These are phyloP conservation scores for Colletotrichum sp. DNA, from an alignment of 2,329 filamentous ascomycete genomes.

Conservation along the genomic window DNA sequence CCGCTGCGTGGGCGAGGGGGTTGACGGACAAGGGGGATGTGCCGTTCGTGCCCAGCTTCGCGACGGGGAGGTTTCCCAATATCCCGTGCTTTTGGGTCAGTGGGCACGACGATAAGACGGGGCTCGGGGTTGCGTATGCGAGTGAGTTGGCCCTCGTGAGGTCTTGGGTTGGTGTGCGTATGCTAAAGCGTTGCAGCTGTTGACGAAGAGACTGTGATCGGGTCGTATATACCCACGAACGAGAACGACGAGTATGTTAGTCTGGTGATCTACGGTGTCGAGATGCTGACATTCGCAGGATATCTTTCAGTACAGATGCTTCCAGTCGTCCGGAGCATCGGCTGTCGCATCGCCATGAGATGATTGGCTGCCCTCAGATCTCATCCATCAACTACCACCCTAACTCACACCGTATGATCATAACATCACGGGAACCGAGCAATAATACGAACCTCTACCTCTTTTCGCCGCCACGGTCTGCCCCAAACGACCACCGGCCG, in stretches of 20 bases:
- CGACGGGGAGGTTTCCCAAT: slow-evolving; percentile 32
- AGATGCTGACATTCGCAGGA: background rate
- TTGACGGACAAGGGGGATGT: slow-evolving; percentile 45
- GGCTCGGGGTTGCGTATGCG: slow-evolving; percentile 47
- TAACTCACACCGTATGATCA: slow-evolving; percentile 44
- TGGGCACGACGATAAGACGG: slow-evolving; percentile 41
- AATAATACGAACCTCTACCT: slow-evolving; percentile 37
- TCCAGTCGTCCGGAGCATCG: slow-evolving; percentile 15
- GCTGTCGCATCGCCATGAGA: slow-evolving; percentile 31
- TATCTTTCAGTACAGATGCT: slow-evolving; percentile 11
- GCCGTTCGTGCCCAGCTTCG: slow-evolving; percentile 35
- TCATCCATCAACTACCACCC: slow-evolving; percentile 54
- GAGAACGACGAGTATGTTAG: slow-evolving; percentile 42
- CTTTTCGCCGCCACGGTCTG: slow-evolving; percentile 40
- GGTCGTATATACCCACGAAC: slow-evolving; percentile 49
- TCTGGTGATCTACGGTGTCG: too few relatives aligned
- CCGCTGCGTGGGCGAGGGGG: slow-evolving; percentile 43
- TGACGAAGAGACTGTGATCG: slow-evolving; percentile 39
- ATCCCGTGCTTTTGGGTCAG: slow-evolving; percentile 46
- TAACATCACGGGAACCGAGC: slow-evolving; percentile 43
- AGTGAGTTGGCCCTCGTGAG: slow-evolving; percentile 38
- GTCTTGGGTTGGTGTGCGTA: background rate
- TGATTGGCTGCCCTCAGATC: slow-evolving; percentile 43
- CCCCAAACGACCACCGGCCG: slow-evolving; percentile 31
- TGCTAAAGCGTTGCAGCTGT: slow-evolving; percentile 32